These are phyloP conservation scores for Ramalina intermedia DNA, from an alignment of 495 filamentous ascomycete genomes.

Conservation along the genomic window DNA sequence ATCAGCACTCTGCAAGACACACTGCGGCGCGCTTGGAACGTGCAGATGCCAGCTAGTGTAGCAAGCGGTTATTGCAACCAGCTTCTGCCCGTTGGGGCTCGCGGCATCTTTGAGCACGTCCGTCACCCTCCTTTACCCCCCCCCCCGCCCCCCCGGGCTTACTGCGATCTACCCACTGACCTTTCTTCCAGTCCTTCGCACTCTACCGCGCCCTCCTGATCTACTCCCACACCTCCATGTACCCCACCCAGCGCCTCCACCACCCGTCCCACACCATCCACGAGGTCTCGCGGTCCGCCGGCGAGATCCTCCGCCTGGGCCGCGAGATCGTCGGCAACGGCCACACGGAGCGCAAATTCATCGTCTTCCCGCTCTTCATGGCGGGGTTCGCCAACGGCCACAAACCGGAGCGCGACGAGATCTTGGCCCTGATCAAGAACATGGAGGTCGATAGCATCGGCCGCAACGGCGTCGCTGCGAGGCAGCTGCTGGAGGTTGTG, in stretches of 20 bases:
- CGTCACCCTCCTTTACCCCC: conserved; percentile 8
- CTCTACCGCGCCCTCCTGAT: conserved; percentile 36
- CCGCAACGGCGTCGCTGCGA: conserved; percentile 30
- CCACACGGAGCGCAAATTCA: conserved; percentile 29
- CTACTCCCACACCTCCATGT: conserved; percentile 37
- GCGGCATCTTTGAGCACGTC: conserved; percentile 34
- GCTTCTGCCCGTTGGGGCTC: conserved; percentile 26
- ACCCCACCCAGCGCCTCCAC: conserved; percentile 29
- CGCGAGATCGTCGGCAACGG: conserved; percentile 18
- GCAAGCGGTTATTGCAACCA: conserved; percentile 21
- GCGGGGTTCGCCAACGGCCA: conserved; percentile 32
- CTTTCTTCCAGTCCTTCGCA: conserved; percentile 22
- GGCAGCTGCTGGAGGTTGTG: conserved; percentile 33
- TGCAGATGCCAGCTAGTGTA: conserved; percentile 16
- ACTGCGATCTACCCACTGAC: not conserved
- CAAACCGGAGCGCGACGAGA: conserved; percentile 31
- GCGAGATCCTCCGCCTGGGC: conserved; percentile 31
- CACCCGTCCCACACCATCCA: conserved; percentile 20
- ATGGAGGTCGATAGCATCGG: conserved; percentile 39
- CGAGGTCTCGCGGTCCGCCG: conserved; percentile 29
- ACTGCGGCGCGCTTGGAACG: conserved; percentile 29
- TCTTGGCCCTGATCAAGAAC: conserved; percentile 33
- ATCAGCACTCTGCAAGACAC: conserved; percentile 24
- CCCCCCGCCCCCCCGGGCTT: not conserved
- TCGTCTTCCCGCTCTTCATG: conserved; percentile 44